Base-by-base conservation (phyloP, 2,329 filamentous ascomycete genomes). In the Xylariaceae sp. region DNA sequence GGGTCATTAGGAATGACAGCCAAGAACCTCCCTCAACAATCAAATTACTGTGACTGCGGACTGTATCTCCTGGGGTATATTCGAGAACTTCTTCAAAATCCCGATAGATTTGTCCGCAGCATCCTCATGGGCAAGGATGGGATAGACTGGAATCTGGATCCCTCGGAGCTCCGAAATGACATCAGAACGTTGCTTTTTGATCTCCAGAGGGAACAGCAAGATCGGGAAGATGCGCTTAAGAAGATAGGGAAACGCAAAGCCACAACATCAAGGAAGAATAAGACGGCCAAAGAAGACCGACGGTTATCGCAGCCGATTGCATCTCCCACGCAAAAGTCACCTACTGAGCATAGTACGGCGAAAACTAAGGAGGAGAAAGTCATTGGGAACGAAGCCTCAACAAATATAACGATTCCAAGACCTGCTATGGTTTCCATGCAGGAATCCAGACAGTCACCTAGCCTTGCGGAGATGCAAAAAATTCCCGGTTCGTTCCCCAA, bases 1-100 rank as follows among this genome's bases (percentile, higher is more conserved):
- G 52, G 59, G 6, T 45, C 63, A 16, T 52, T 75, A 29, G 85
- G 83, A 3, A 86, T 90, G 78, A 91, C 86, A 40, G 90, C 90
- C 3, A 89, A 84, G 57, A 79, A 82, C 7, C 88, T 97, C 14
- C 93, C 95, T 0, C 76, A 83, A 58, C 95, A 99, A 71, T 75
- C 84, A 47, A 98, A 99, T 68, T 89, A 82, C 64, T 93, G 85
- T 59, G 95, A 99, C 70, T 99, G 95, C 67, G 95, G 95, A 7
- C 77, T 97, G 0, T 99, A 89, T 65, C 77, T 98, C 2, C 77
- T 97, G 3, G 89, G 88, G 2, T 99, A 98, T 67, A 80, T 96
- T 50, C 84, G 91, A 62, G 86, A 89, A 61, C 96, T 99, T 61
- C 81, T 96, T 16, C 80, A 85, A 50, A 76, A 91, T 56, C 93